A percentile compares a stretch with the other conserved stretches of the same genome.
phyloP scores from a whole-genome alignment of 1,284 basidiomycete genomes.

The Paramarasmius palmivorus region DNA sequence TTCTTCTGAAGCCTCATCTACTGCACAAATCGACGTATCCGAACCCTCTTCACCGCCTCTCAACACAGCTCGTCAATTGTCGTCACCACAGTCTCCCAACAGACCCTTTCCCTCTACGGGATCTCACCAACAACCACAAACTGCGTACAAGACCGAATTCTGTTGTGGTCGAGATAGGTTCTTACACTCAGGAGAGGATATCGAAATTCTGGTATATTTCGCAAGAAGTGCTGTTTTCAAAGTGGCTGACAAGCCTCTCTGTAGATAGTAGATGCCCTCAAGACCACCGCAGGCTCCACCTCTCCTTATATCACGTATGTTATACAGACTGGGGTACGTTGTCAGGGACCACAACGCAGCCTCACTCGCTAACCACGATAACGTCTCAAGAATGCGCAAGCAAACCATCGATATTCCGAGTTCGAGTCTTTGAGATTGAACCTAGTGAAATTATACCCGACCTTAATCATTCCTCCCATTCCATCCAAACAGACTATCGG shows the following conservation, averaged over 20 bases:
- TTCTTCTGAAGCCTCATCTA: constrained; percentile 65
- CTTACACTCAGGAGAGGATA: constrained; percentile 78
- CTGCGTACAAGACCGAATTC: constrained; percentile 65
- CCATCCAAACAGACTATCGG: constrained; percentile 95
- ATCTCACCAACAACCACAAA: constrained; percentile 50
- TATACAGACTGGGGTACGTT: constrained; percentile 85
- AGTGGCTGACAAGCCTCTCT: too few relatives aligned
- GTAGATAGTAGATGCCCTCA: constrained; percentile 92
- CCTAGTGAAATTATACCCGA: constrained; percentile 90
- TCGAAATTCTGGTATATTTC: constrained; percentile 71
- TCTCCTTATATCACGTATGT: constrained; percentile 95
- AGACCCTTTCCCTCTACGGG: constrained; percentile 55
- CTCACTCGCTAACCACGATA: neutral
- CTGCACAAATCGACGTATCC: constrained; percentile 61
- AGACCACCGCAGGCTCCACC: constrained; percentile 85
- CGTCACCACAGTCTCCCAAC: constrained; percentile 41
- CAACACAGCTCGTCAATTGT: constrained; percentile 39
- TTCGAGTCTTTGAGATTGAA: constrained; percentile 91
- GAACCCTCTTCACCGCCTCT: constrained; percentile 61
- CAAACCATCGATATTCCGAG: constrained; percentile 93
- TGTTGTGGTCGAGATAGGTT: constrained; percentile 74
- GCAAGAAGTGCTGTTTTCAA: neutral
- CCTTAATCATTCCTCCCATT: constrained; percentile 96
- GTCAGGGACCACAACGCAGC: neutral
- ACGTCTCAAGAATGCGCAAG: constrained; percentile 68